A percentile compares a stretch with the other conserved stretches of the same genome.
Evolutionary conservation across 305 asterid species (phyloP).

Genomic region (Solanum aculeatissimum): DNA sequence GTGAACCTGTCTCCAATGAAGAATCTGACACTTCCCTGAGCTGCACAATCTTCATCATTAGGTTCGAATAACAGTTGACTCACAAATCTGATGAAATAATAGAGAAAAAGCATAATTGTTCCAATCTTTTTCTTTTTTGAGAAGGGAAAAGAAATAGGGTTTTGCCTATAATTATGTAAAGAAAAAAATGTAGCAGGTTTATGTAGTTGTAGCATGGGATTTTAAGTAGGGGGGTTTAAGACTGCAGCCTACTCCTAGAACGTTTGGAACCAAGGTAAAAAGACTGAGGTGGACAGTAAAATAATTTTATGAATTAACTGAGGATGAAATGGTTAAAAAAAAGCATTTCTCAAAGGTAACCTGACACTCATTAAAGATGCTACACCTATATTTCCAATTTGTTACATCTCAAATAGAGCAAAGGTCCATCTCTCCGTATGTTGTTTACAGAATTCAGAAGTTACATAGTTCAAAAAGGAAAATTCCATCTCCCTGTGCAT

Average conservation of each 20-base stretch:
- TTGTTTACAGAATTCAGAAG: not conserved
- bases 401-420: not conserved
- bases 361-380: not conserved
- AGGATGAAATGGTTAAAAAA: not conserved
- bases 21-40: conserved; percentile 82
- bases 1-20: conserved; percentile 88
- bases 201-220: not conserved
- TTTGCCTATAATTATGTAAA: not conserved
- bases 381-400: not conserved
- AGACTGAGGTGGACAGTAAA: not conserved
- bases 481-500: not conserved
- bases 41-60: conserved; percentile 25
- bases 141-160: not conserved
- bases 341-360: not conserved
- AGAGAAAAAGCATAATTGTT: not conserved
- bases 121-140: not conserved
- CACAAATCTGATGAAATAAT: not conserved
- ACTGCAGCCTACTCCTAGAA: not conserved
- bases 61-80: not conserved
- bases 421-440: not conserved
- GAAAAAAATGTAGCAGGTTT: not conserved
- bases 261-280: not conserved
- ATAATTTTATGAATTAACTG: not conserved
- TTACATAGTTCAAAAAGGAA: not conserved
- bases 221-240: not conserved